These are phyloP conservation scores for Chaetomiaceae sp. DNA, from an alignment of 2,329 filamentous ascomycete genomes.

Conservation along the genomic window DNA sequence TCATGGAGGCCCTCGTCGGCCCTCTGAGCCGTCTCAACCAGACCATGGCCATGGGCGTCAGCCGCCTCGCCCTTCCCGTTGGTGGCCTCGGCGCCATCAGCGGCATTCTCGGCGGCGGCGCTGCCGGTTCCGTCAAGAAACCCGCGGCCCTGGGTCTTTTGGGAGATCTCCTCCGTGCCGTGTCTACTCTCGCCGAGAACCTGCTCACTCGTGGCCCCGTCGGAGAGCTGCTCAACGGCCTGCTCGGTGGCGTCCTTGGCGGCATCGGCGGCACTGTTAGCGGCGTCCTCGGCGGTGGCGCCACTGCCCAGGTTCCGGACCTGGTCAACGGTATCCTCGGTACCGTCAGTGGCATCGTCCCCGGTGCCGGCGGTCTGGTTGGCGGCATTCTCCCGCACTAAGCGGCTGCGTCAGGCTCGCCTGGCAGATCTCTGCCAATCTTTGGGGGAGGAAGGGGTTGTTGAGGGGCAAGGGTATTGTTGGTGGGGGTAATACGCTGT, in stretches of 20 bases:
- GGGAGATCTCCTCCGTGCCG: neutral
- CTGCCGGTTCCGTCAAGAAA: neutral
- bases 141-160: slow-evolving; percentile 1
- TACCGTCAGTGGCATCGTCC: neutral
- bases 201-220: slow-evolving; percentile 6
- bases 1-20: slow-evolving; percentile 7
- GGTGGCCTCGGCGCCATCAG: neutral
- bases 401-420: too few species aligned
- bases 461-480: neutral
- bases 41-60: slow-evolving; percentile 11
- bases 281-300: neutral
- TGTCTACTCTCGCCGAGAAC: slow-evolving; percentile 4
- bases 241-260: slow-evolving; percentile 9
- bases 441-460: neutral
- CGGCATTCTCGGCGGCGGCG: slow-evolving; percentile 2
- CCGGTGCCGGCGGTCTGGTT: neutral
- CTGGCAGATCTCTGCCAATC: neutral
- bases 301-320: neutral
- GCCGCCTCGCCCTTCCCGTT: slow-evolving; percentile 7
- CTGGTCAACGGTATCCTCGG: slow-evolving; percentile 3
- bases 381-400: neutral
- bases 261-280: slow-evolving; percentile 10
- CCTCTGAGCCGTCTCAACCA: slow-evolving; percentile 15
- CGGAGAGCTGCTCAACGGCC: neutral
- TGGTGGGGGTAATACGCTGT: neutral